Conservation (phyloP, 176 grass and related monocot species). For the Poa pratensis region DNA sequence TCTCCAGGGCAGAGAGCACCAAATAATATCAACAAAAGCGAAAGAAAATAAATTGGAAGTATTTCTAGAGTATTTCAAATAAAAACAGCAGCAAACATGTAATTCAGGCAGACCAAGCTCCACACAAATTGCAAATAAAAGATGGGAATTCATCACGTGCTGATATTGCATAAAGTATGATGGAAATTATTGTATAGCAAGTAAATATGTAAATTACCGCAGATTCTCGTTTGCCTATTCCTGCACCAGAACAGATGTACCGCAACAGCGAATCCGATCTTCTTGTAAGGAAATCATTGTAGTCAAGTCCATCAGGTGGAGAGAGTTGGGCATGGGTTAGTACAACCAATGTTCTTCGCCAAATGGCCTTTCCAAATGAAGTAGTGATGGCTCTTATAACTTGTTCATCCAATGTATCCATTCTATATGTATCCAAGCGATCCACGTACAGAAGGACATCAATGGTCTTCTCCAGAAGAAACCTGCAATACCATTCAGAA, state of each 20-base stretch:
- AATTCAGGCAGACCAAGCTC: conserved; percentile 6
- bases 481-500: conserved; percentile 51
- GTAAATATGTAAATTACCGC: conserved; percentile 54
- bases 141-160: neutral
- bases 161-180: conserved; percentile 14
- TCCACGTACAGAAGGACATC: conserved; percentile 95
- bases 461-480: conserved; percentile 95
- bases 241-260: conserved; percentile 63
- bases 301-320: conserved; percentile 86
- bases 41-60: neutral
- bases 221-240: conserved; percentile 72
- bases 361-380: conserved; percentile 88
- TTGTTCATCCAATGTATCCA: conserved; percentile 81
- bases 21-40: neutral
- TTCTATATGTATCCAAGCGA: conserved; percentile 88
- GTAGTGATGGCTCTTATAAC: conserved; percentile 83
- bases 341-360: conserved; percentile 78
- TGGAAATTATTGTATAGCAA: conserved; percentile 6
- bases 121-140: neutral
- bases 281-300: conserved; percentile 83
- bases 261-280: conserved; percentile 74
- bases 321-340: conserved; percentile 94
- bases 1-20: neutral
- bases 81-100: neutral
- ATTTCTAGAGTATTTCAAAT: conserved; percentile 24